Base-by-base conservation (phyloP, 1,284 basidiomycete genomes). In the Marasmius oreades region DNA sequence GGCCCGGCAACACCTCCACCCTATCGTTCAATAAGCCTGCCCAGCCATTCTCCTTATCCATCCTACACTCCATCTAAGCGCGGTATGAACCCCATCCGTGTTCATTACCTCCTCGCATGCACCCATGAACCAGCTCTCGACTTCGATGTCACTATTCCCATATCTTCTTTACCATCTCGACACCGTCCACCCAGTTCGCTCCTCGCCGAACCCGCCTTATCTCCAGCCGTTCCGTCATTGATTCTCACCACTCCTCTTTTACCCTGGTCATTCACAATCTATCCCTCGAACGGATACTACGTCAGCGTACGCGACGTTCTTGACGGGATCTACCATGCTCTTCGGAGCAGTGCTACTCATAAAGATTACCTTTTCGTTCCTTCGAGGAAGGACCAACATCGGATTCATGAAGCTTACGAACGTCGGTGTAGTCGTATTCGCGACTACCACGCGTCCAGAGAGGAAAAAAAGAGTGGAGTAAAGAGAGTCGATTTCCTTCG, bases 381-480 rank as follows among this genome's bases (percentile, higher is more conserved):
- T 31, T 66, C 69, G 0, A 65, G 69, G n/a, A 60, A 63, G 4
- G 68, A 72, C 43, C 69, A 64, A 52, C 67, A 70, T 14, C 59
- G 66, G 6, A 75, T 79, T 2, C 72, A 74, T 0, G 63, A 64
- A 3, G 73, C 78, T 5, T 82, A 79, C 58, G 76, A 78, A 59
- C 56, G 60, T 2, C 71, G 81, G 1, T 79, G 73, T 58, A 55
- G 69, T 12, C 61, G 69, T 11, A 60, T 69, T 11, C 60, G 63
- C 0, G 66, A 65, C 56, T 56, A 60, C 6, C 57, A 64, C 24
- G 63, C 64, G 10, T 69, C 69, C 48, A 61, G 69, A 20, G 63
- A 67, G 52, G 75, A 76, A 68, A 74, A 73, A 58, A 61, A 62
- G 7, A 60, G 66, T 3, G 75, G 76, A 1, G 67, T 77, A 58